Percentiles rank a stretch among this genome's conserved stretches.
Conservation (phyloP, 352 stramenopile genomes). For the Globisporangium mamillatum region DNA sequence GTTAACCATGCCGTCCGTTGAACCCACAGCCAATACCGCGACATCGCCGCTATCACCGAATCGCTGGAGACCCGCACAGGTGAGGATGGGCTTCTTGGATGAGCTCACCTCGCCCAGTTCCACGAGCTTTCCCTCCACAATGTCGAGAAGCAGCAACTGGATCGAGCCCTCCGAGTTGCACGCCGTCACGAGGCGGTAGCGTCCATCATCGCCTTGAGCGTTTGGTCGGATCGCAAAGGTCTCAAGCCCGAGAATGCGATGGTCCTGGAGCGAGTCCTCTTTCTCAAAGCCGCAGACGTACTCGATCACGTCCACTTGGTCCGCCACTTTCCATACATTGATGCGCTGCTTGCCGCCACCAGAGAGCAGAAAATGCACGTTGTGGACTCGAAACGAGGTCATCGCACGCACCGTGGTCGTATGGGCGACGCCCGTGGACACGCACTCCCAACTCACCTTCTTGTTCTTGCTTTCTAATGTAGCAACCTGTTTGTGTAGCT, state of each 20-base stretch:
- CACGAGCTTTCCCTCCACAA: conserved; percentile 23
- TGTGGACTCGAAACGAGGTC: conserved; percentile 33
- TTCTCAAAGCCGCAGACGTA: conserved; percentile 66
- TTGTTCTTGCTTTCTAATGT: background rate
- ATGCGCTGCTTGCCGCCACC: conserved; percentile 80
- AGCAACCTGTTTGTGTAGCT: conserved; percentile 44
- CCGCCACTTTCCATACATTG: conserved; percentile 65
- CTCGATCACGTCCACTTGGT: conserved; percentile 36
- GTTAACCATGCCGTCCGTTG: conserved; percentile 78
- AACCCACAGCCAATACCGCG: conserved; percentile 66
- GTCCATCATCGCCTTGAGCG: conserved; percentile 12
- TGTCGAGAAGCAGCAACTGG: conserved; percentile 60
- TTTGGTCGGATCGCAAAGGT: conserved; percentile 42
- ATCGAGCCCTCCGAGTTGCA: conserved; percentile 77
- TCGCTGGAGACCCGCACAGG: conserved; percentile 47
- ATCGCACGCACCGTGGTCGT: conserved; percentile 81
- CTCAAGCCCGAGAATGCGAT: conserved; percentile 75
- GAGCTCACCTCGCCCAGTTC: conserved; percentile 54
- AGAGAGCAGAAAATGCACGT: conserved; percentile 57
- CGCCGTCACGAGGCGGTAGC: conserved; percentile 52
- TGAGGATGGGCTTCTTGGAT: conserved; percentile 83
- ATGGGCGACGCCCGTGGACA: conserved; percentile 65
- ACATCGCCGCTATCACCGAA: conserved; percentile 11
- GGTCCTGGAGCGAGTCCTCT: conserved; percentile 60
- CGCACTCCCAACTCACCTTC: conserved; percentile 30